These are phyloP conservation scores for Thymus quinquecostatus DNA, from an alignment of 257 asterid genomes.

Conservation along the genomic window DNA sequence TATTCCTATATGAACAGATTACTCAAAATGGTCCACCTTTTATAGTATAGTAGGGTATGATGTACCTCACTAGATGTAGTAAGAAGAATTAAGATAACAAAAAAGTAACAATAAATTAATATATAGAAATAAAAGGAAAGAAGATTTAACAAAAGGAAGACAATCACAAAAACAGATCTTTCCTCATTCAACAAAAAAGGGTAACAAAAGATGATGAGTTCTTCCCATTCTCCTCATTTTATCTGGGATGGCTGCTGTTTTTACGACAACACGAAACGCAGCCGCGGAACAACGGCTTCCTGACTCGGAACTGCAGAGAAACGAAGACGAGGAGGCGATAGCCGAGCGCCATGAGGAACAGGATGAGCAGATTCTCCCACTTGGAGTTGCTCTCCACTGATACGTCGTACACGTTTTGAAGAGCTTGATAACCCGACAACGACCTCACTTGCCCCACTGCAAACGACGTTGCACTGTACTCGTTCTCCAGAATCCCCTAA, in stretches of 20 bases:
- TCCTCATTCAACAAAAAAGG: not conserved
- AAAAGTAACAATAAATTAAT: no score
- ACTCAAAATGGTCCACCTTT: constrained; percentile 13
- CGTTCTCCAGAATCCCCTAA: constrained; percentile 97
- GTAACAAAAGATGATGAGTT: constrained; percentile 25
- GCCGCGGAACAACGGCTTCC: constrained; percentile 44
- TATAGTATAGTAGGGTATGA: not conserved
- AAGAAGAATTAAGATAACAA: no score
- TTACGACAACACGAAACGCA: constrained; percentile 50
- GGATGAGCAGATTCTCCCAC: constrained; percentile 74
- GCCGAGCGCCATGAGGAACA: constrained; percentile 76
- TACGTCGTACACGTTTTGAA: constrained; percentile 63
- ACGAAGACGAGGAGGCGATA: constrained; percentile 68
- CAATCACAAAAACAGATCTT: not conserved
- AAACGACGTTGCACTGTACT: constrained; percentile 70
- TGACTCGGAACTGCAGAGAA: constrained; percentile 58
- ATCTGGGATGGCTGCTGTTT: constrained; percentile 50
- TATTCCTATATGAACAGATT: no score
- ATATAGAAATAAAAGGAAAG: no score
- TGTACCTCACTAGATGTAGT: constrained; percentile 8
- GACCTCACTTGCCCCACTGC: constrained; percentile 91
- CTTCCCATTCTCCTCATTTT: not conserved
- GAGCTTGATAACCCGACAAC: constrained; percentile 86
- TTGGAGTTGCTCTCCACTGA: constrained; percentile 65
- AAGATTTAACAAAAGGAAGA: not conserved